phyloP scores from a whole-genome alignment of 768 basidiomycete genomes.

The Amanita jacksonii region DNA sequence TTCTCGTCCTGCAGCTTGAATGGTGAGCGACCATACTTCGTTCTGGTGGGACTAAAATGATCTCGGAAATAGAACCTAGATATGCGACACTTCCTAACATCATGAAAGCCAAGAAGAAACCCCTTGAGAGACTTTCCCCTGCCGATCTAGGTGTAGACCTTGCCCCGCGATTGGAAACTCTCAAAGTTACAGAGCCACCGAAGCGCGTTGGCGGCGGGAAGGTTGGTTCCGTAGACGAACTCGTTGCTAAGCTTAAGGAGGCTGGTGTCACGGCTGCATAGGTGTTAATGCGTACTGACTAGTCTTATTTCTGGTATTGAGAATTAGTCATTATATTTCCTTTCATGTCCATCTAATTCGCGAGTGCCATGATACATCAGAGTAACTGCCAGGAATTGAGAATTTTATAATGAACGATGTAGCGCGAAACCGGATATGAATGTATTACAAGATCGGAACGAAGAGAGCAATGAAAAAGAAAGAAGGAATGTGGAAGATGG shows the following conservation, averaged over 20 bases:
- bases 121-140: constrained; percentile 73
- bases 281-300: background rate
- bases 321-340: background rate
- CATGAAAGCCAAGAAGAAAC: constrained; percentile 99
- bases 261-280: constrained; percentile 51
- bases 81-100: constrained; percentile 97
- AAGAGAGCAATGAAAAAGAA: background rate
- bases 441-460: background rate
- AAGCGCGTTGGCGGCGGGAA: constrained; percentile 88
- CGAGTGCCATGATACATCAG: background rate
- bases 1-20: constrained; percentile 44
- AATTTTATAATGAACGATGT: too few relatives aligned
- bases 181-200: constrained; percentile 86
- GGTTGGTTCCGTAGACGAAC: constrained; percentile 84
- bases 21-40: constrained; percentile 30
- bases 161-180: constrained; percentile 69
- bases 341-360: too few relatives aligned
- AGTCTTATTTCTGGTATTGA: too few relatives aligned
- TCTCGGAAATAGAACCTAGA: constrained; percentile 60
- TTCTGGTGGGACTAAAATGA: too few relatives aligned
- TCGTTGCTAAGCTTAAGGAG: constrained; percentile 82
- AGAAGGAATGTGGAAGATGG: background rate
- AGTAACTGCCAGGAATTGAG: too few relatives aligned
- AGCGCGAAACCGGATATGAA: too few relatives aligned
- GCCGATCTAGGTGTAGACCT: constrained; percentile 80